phyloP scores from a whole-genome alignment of 495 filamentous ascomycete species.

The Neurospora tetrasperma region DNA sequence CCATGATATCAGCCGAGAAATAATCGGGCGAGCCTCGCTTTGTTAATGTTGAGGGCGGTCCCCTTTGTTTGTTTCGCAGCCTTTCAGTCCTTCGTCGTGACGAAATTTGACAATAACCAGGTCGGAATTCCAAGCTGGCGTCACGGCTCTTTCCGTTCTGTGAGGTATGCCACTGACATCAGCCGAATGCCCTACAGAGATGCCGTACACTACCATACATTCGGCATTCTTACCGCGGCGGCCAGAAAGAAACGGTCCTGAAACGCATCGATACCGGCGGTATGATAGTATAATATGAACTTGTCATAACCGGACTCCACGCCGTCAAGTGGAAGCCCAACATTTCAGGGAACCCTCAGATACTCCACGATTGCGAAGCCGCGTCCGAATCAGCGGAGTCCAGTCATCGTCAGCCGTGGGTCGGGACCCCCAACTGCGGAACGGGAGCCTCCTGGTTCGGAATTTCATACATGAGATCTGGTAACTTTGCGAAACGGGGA shows the following conservation, averaged over 20 bases:
- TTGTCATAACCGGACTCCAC: neutral
- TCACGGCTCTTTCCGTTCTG: neutral
- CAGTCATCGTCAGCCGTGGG: neutral
- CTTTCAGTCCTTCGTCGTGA: neutral
- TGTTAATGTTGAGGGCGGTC: neutral
- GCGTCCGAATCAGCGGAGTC: neutral
- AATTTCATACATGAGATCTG: neutral
- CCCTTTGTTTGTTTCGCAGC: neutral
- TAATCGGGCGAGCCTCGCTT: neutral
- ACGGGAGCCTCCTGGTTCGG: slow-evolving; percentile 2
- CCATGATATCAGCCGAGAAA: neutral
- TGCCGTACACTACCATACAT: neutral
- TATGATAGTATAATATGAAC: neutral
- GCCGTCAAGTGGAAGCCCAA: neutral
- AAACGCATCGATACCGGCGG: neutral
- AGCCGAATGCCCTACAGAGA: neutral
- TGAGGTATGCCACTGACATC: neutral
- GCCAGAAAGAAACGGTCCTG: neutral
- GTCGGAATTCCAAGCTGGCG: neutral
- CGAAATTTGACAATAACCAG: neutral
- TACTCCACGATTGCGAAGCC: neutral
- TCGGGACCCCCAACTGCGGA: neutral
- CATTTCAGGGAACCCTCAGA: neutral
- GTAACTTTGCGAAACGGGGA: neutral
- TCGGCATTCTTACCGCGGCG: neutral